A percentile compares a stretch with the other conserved stretches of the same genome.
These are phyloP conservation scores for Gymnopilus junonius DNA, from an alignment of 768 basidiomycete genomes.

Conservation along the genomic window DNA sequence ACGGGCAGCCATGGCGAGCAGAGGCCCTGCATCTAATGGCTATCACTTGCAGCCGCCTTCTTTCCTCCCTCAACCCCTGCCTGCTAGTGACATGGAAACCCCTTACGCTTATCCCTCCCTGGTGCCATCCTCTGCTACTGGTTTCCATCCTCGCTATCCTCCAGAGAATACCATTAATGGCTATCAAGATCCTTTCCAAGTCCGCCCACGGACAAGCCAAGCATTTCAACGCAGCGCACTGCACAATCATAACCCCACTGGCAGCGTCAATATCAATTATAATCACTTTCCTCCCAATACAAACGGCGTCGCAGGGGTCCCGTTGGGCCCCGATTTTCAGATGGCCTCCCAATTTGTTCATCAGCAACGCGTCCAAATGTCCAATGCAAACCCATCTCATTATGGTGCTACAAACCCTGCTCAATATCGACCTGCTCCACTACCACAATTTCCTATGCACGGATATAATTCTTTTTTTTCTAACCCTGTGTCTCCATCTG, in stretches of 20 bases:
- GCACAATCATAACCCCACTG: constrained; percentile 31
- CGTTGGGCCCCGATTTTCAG: constrained; percentile 21
- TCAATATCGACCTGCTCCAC: constrained; percentile 13
- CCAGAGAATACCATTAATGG: constrained; percentile 8
- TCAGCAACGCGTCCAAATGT: constrained; percentile 17
- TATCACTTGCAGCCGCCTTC: constrained; percentile 20
- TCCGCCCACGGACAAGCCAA: constrained; percentile 53
- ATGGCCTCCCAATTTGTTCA: constrained; percentile 19
- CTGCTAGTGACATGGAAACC: constrained; percentile 24
- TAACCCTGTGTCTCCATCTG: constrained; percentile 9
- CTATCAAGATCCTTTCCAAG: constrained; percentile 42
- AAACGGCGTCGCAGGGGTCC: constrained; percentile 35
- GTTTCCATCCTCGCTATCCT: constrained; percentile 20
- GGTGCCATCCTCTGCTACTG: constrained; percentile 21
- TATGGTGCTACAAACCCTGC: constrained; percentile 11
- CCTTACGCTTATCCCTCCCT: constrained; percentile 35
- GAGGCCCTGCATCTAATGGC: constrained; percentile 15
- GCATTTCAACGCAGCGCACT: constrained; percentile 39
- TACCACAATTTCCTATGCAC: not conserved
- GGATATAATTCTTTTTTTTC: constrained; percentile 8
- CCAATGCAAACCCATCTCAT: constrained; percentile 1
- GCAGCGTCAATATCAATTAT: constrained; percentile 56
- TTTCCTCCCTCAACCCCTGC: constrained; percentile 32
- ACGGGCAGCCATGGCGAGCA: constrained; percentile 24
- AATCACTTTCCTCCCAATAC: constrained; percentile 51